Base-by-base conservation (phyloP, 108 stramenopile genomes). In the Cyclotella cryptica region DNA sequence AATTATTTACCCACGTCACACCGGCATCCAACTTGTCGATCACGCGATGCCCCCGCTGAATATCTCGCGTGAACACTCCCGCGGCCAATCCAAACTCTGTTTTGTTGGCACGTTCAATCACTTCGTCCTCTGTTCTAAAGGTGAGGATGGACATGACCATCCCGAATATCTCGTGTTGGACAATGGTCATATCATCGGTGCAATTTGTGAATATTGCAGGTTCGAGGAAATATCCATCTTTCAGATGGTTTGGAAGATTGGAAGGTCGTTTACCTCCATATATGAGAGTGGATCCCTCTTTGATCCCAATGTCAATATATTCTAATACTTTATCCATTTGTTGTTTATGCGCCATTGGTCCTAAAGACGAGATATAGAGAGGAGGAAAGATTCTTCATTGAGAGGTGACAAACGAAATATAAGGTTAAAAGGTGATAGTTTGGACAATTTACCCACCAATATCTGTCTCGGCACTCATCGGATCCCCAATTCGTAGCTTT, bases 71-170 rank as follows among this genome's bases (percentile, higher is more conserved):
- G 26, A 87, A 80, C 26, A 95, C 77, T 12, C 93, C 91, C 0
- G 93, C 90, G 22, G 88, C 88, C 61, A 97, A 87, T 11, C 96
- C 96, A 71, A 81, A 97, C 5, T 67, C 43, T 12, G 89, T 85
- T 54, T 89, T 69, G 72, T 97, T 95, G 39, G 96, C 94, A 3
- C 87, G 70, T 26, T 74, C 22, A 28, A 94, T 61, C 14, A 77
- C 96, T 65, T 97, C 93, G 42, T 86, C 86, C 59, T 88, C 87
- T 6, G 63, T 63, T 10, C 74, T 70, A 78, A 92, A 97, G 27
- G 80, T 65, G 18, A 86, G 65, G 47, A 91, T 78, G 12, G 74
- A 66, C 86, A 91, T 85, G 51, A 91, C 75, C 78, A 77, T 74
- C 10, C 90, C 90, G 61, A 91, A 91, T 0, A 91, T 76, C 70